A percentile compares a stretch with the other conserved stretches of the same genome.
Conservation (phyloP, 495 filamentous ascomycete species). For the Tuber calosporum region DNA sequence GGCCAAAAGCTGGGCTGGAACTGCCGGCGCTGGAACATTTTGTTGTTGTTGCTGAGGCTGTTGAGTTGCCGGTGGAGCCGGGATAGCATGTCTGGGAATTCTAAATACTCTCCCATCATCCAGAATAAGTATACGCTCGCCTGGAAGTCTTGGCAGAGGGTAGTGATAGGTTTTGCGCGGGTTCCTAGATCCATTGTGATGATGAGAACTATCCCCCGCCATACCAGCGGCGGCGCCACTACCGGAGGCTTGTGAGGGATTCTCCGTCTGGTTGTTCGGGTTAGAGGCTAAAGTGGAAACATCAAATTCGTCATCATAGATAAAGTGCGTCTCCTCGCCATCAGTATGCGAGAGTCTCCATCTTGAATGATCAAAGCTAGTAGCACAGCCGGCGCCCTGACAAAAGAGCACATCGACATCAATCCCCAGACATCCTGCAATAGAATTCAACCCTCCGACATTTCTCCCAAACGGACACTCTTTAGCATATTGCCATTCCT, state of each 20-base stretch:
- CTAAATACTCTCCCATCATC: conserved; percentile 38
- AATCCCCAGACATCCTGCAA: conserved; percentile 36
- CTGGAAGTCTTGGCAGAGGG: conserved; percentile 33
- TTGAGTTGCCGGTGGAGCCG: conserved; percentile 10
- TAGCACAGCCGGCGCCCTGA: conserved; percentile 36
- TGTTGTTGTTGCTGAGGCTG: not conserved
- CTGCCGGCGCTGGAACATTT: not conserved
- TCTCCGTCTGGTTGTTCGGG: conserved; percentile 23
- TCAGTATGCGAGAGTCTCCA: conserved; percentile 33
- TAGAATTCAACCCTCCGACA: conserved; percentile 29
- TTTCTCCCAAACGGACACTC: conserved; percentile 26
- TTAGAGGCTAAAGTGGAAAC: conserved; percentile 22
- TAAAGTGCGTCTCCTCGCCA: conserved; percentile 21
- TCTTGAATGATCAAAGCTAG: conserved; percentile 29
- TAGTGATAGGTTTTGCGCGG: conserved; percentile 34
- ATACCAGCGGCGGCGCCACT: not conserved
- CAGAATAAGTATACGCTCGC: conserved; percentile 33
- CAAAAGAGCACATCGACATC: conserved; percentile 39
- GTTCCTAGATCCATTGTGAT: conserved; percentile 19
- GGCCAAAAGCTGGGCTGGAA: conserved; percentile 3
- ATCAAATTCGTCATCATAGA: conserved; percentile 26
- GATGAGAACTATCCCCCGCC: not conserved
- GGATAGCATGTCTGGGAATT: conserved; percentile 38
- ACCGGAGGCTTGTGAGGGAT: conserved; percentile 17
- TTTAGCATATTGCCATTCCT: conserved; percentile 32